These are phyloP conservation scores for Mycena rosella DNA, from an alignment of 768 basidiomycete genomes.

Conservation along the genomic window DNA sequence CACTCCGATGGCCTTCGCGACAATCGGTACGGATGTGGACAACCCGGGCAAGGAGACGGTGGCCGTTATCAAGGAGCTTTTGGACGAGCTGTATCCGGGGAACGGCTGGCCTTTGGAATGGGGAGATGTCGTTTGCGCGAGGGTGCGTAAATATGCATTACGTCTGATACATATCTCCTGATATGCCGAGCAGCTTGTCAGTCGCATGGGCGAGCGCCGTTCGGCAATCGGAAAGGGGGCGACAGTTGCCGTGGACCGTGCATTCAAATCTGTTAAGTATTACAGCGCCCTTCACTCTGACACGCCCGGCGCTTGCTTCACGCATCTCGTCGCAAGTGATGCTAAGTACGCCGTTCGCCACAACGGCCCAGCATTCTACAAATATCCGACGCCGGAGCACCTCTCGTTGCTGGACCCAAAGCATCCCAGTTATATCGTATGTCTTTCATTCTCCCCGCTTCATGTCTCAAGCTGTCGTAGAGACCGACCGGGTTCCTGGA, in stretches of 20 bases:
- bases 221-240: background rate
- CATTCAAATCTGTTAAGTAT: background rate
- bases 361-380: constrained; percentile 15
- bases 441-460: too few species aligned
- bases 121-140: constrained; percentile 5
- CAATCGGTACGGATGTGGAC: background rate
- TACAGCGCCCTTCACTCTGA: background rate
- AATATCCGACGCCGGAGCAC: background rate
- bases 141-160: background rate
- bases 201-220: too few species aligned
- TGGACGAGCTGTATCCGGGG: constrained; percentile 1
- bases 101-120: background rate
- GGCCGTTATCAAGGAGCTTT: background rate
- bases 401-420: too few species aligned
- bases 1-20: background rate
- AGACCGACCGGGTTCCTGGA: too few species aligned
- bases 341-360: background rate
- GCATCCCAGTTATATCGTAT: too few species aligned
- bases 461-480: too few species aligned
- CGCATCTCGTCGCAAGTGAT: background rate
- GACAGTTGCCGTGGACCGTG: background rate
- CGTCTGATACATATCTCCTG: background rate
- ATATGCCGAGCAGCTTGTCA: constrained; percentile 6
- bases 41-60: background rate
- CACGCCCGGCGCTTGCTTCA: background rate